These are phyloP conservation scores for Ceratocystis destructans DNA, from an alignment of 2,329 filamentous ascomycete genomes.

Conservation along the genomic window DNA sequence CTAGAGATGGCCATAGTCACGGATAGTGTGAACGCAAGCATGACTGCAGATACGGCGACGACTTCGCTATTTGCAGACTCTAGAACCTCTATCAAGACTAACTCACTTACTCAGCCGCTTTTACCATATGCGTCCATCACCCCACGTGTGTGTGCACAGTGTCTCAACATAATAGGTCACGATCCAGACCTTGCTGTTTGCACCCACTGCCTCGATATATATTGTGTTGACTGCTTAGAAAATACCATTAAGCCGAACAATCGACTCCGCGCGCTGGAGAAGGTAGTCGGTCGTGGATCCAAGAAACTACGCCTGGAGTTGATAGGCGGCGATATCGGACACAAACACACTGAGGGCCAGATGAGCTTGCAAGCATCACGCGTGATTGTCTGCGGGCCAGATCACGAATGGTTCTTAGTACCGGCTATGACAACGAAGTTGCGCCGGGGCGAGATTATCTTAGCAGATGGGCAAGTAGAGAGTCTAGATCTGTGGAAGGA, in stretches of 20 bases:
- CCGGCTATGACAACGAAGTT: slow-evolving; percentile 27
- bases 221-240: slow-evolving; percentile 28
- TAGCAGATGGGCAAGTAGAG: slow-evolving; percentile 25
- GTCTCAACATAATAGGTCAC: slow-evolving; percentile 26
- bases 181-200: slow-evolving; percentile 28
- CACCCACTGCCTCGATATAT: slow-evolving; percentile 29
- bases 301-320: slow-evolving; percentile 23
- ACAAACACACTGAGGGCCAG: slow-evolving; percentile 21
- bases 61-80: background rate
- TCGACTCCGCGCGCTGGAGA: slow-evolving; percentile 18
- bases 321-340: slow-evolving; percentile 7
- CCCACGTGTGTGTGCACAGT: slow-evolving; percentile 29
- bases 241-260: slow-evolving; percentile 21
- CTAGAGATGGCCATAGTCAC: slow-evolving; percentile 24
- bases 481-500: slow-evolving; percentile 29
- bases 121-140: slow-evolving; percentile 27
- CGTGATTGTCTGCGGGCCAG: slow-evolving; percentile 27
- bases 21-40: slow-evolving; percentile 21
- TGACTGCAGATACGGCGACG: background rate
- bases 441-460: slow-evolving; percentile 30
- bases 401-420: slow-evolving; percentile 31
- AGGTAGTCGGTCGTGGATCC: slow-evolving; percentile 23
- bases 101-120: slow-evolving; percentile 25
- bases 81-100: slow-evolving; percentile 20
- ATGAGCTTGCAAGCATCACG: slow-evolving; percentile 24